These are phyloP conservation scores for Pichia sp. DNA, from an alignment of 1,139 yeast genomes.

Conservation along the genomic window DNA sequence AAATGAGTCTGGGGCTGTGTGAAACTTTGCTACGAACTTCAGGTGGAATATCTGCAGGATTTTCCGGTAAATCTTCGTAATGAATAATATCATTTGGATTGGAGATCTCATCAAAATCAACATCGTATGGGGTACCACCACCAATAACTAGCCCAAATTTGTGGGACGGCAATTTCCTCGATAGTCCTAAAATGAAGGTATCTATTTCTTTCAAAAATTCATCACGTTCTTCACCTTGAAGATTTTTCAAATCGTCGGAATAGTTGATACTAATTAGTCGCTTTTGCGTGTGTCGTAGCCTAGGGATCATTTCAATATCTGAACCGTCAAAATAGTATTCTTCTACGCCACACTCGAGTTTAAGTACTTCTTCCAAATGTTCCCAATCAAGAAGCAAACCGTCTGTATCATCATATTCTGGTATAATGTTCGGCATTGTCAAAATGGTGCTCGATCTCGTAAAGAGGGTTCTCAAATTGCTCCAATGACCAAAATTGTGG, in stretches of 20 bases:
- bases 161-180: constrained; percentile 47
- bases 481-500: constrained; percentile 40
- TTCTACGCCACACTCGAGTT: constrained; percentile 42
- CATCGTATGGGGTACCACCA: neutral
- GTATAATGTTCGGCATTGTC: constrained; percentile 44
- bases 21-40: constrained; percentile 11
- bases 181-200: constrained; percentile 35
- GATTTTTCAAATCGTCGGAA: constrained; percentile 9
- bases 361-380: constrained; percentile 35
- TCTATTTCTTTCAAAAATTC: constrained; percentile 36
- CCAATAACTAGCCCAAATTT: neutral
- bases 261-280: constrained; percentile 52
- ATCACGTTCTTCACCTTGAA: constrained; percentile 16
- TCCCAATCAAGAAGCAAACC: constrained; percentile 33
- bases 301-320: constrained; percentile 36
- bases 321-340: constrained; percentile 31
- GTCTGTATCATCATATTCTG: neutral
- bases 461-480: constrained; percentile 45
- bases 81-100: constrained; percentile 16
- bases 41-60: constrained; percentile 21
- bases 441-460: constrained; percentile 56
- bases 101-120: constrained; percentile 11
- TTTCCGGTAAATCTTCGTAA: constrained; percentile 27
- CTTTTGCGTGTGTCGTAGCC: constrained; percentile 51
- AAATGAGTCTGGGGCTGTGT: constrained; percentile 27